These are phyloP conservation scores for Penicillium tannophilum DNA, from an alignment of 495 filamentous ascomycete species.

Conservation along the genomic window DNA sequence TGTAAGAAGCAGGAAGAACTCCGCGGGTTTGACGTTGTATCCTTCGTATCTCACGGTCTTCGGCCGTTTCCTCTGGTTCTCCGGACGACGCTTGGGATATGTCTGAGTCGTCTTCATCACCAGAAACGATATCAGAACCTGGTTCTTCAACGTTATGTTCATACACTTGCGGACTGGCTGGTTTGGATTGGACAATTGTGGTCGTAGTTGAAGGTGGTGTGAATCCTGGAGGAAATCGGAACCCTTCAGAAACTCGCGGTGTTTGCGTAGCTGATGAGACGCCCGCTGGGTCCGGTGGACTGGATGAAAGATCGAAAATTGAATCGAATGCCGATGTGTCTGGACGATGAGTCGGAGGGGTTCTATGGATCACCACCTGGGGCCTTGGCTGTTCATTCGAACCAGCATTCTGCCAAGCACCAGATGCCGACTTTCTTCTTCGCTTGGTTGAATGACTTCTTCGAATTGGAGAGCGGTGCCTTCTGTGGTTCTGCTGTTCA, in stretches of 20 bases:
- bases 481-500: not conserved
- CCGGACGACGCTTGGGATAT: conserved; percentile 18
- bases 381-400: conserved; percentile 14
- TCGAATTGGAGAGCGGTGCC: not conserved
- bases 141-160: conserved; percentile 12
- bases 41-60: conserved; percentile 37
- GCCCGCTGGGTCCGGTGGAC: conserved; percentile 44
- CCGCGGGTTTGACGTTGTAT: conserved; percentile 68
- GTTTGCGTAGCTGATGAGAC: conserved; percentile 27
- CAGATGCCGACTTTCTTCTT: conserved; percentile 34
- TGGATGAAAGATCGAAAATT: conserved; percentile 39
- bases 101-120: conserved; percentile 24
- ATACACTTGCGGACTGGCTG: conserved; percentile 10
- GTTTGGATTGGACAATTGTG: conserved; percentile 30
- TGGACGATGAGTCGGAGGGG: conserved; percentile 13
- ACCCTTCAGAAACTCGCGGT: conserved; percentile 25
- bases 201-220: conserved; percentile 37
- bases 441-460: conserved; percentile 30
- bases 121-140: conserved; percentile 22
- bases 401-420: conserved; percentile 12
- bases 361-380: conserved; percentile 33
- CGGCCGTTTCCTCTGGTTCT: conserved; percentile 17
- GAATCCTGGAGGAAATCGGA: conserved; percentile 44
- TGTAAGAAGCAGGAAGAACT: conserved; percentile 89
- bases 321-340: conserved; percentile 27